These are phyloP conservation scores for Phylloporus arenicola DNA, from an alignment of 768 basidiomycete genomes.

Conservation along the genomic window DNA sequence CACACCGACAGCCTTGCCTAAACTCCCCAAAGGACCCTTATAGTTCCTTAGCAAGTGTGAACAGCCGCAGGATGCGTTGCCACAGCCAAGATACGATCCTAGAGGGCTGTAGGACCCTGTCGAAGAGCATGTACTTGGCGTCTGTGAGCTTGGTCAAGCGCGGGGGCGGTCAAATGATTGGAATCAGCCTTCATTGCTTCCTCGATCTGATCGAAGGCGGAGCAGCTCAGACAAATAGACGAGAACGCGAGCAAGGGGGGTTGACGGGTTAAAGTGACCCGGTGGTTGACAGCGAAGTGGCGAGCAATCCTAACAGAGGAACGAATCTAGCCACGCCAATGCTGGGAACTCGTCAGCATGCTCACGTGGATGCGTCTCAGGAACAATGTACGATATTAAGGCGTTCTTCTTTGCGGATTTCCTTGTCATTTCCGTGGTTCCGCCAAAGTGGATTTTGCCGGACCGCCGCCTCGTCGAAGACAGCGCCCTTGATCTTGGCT, in stretches of 20 bases:
- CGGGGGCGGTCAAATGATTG: neutral
- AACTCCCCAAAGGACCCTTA: neutral
- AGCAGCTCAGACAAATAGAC: neutral
- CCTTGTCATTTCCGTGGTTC: too few species aligned
- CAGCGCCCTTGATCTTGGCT: too few species aligned
- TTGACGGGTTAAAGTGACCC: too few species aligned
- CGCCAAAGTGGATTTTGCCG: too few species aligned
- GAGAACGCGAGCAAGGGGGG: too few species aligned
- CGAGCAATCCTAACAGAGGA: neutral
- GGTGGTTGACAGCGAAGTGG: neutral
- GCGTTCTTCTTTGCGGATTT: too few species aligned
- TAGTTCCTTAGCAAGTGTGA: neutral
- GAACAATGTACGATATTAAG: too few species aligned
- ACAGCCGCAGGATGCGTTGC: neutral
- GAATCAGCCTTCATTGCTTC: neutral
- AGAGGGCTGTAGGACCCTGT: neutral
- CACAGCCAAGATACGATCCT: neutral
- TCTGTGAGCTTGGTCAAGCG: too few species aligned
- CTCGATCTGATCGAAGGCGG: neutral
- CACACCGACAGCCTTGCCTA: neutral
- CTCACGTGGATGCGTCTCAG: too few species aligned
- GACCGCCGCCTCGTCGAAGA: too few species aligned
- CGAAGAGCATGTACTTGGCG: neutral
- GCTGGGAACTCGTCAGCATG: too few species aligned
- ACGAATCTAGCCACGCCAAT: too few species aligned